Evolutionary conservation across 1,284 basidiomycete species (phyloP), one percentile per base, ranked within the genome.

Genomic region (Pulveroboletus sp.): DNA sequence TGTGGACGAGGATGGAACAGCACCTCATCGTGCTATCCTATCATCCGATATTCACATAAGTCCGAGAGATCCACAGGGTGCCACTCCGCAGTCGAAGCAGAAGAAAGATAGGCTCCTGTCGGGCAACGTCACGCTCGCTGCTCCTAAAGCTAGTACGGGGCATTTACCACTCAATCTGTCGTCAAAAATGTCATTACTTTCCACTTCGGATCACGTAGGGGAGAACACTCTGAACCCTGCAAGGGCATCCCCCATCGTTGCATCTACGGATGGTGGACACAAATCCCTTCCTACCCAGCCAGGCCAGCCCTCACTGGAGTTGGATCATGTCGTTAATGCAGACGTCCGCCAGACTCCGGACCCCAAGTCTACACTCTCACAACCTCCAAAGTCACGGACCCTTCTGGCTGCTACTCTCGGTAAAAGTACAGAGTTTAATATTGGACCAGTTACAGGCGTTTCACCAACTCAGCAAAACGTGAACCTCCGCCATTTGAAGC

Each of bases 401-500:
- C 12, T 69, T 40, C 32, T 69, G 37, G 61, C 63, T 9, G 44
- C 35, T n/a, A 42, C 49, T 21, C 42, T 19, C 5, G 46, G 39
- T 9, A 54, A n/a, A 21, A 57, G 49, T 13, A 54, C 61, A 37
- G 64, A 70, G 17, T 49, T 67, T 24, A 58, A 61, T 37, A 61
- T 71, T 17, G 60, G 60, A 26, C 68, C 71, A 17, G 15, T 44
- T 32, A 26, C 45, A 1, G 39, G 53, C 16, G 48, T 68, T 11
- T 72, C 71, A 3, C 68, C 68, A 4, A 50, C 69, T 33, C 68
- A 72, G 32, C 67, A 50, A 41, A 68, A 58, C 6, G 65, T 68
- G 4, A 70, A 70, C 50, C 65, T 70, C 37, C 71, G 68, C 44
- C 68, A 70, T 54, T 48, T 70, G 48, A 73, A 68, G 41, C 61